phyloP scores from a whole-genome alignment of 768 basidiomycete species.

The Mycena crocata region DNA sequence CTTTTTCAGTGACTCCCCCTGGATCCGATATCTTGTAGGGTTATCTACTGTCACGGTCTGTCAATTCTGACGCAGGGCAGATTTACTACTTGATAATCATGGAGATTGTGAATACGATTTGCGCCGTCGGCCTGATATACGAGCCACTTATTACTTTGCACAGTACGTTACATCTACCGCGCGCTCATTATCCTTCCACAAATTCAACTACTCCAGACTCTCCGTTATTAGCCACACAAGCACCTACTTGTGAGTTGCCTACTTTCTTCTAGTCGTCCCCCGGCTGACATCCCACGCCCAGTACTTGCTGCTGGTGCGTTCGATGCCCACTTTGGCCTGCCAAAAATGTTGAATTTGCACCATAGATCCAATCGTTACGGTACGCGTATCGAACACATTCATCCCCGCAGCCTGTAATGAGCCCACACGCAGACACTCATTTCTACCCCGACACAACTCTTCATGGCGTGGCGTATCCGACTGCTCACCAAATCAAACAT shows the following conservation, averaged over 20 bases:
- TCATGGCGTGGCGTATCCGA: conserved; percentile 24
- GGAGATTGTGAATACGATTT: conserved; percentile 26
- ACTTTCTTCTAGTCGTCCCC: too few species aligned
- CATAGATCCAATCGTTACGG: background rate
- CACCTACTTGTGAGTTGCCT: too few species aligned
- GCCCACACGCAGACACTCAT: conserved; percentile 11
- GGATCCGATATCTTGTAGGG: conserved; percentile 26
- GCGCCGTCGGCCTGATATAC: conserved; percentile 28
- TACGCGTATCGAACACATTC: background rate
- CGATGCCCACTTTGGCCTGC: too few species aligned
- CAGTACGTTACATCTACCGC: background rate
- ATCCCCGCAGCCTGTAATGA: too few species aligned
- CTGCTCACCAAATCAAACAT: conserved; percentile 17
- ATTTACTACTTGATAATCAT: conserved; percentile 27
- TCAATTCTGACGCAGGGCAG: background rate
- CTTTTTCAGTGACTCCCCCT: conserved; percentile 12
- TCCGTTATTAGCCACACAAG: background rate
- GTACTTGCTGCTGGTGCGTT: too few species aligned
- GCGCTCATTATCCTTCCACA: background rate
- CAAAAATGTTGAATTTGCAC: too few species aligned
- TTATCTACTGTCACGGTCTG: background rate
- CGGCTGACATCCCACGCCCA: too few species aligned
- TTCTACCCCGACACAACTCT: conserved; percentile 23
- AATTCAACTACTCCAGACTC: background rate
- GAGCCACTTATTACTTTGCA: conserved; percentile 25